A percentile compares a stretch with the other conserved stretches of the same genome.
Conservation (phyloP, 225 moss, liverwort and hornwort genomes). For the Marchantia polymorpha region DNA sequence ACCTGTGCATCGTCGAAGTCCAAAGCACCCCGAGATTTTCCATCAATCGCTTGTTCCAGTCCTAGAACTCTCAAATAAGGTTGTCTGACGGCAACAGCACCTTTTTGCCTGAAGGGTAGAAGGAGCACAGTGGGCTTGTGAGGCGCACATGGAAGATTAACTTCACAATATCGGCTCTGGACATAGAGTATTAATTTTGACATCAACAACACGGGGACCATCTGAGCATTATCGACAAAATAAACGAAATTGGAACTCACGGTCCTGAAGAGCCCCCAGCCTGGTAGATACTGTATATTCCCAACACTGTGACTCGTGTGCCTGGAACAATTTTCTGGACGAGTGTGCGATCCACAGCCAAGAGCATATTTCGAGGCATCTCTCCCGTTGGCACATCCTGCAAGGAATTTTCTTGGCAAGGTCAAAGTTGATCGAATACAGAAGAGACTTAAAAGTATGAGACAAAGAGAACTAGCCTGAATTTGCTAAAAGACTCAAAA, state of each 20-base stretch:
- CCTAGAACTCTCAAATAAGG: conserved; percentile 87
- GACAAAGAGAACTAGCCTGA: too few species aligned
- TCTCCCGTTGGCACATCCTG: conserved; percentile 98
- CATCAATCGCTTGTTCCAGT: conserved; percentile 77
- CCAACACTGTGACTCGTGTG: conserved; percentile 82
- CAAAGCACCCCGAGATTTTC: conserved; percentile 59
- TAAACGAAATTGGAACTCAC: conserved; percentile 43
- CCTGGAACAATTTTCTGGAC: conserved; percentile 98
- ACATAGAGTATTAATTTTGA: too few species aligned
- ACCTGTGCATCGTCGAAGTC: conserved; percentile 74
- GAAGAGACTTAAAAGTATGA: too few species aligned
- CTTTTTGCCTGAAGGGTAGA: conserved; percentile 56
- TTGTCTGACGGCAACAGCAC: conserved; percentile 90
- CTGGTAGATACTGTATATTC: conserved; percentile 98
- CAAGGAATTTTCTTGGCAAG: background rate
- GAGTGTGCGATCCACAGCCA: conserved; percentile 84
- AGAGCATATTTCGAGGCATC: conserved; percentile 84
- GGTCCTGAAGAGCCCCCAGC: conserved; percentile 67
- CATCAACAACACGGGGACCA: background rate
- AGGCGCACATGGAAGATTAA: too few species aligned
- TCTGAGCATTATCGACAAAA: background rate
- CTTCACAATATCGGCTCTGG: too few species aligned
- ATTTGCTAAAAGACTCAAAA: too few species aligned
- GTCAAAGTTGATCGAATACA: background rate
- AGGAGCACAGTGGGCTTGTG: background rate